Conservation (phyloP, 2,329 filamentous ascomycete species). For the Arthrocladium fulminans region DNA sequence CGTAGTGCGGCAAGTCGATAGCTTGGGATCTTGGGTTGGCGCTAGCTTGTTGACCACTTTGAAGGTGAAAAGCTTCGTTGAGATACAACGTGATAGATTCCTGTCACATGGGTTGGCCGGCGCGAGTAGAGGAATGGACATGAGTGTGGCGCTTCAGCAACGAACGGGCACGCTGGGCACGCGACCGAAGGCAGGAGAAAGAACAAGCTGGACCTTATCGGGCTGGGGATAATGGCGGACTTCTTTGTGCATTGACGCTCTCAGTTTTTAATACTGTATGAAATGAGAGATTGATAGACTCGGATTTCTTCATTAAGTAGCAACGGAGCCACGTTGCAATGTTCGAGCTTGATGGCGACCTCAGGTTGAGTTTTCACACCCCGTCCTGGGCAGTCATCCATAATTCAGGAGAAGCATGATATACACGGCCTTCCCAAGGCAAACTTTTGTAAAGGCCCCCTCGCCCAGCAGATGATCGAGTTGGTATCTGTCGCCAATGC, state of each 20-base stretch:
- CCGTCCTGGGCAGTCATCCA: slow-evolving; percentile 8
- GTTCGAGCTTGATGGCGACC: slow-evolving; percentile 23
- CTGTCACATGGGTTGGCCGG: slow-evolving; percentile 41
- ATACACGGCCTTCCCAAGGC: neutral
- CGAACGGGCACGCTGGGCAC: slow-evolving; percentile 27
- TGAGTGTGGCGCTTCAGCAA: slow-evolving; percentile 31
- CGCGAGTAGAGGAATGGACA: slow-evolving; percentile 36
- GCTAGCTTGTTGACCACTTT: slow-evolving; percentile 53
- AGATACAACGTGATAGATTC: slow-evolving; percentile 57
- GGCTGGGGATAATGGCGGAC: slow-evolving; percentile 33
- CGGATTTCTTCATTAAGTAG: slow-evolving; percentile 16
- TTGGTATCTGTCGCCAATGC: slow-evolving; percentile 5
- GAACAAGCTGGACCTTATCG: slow-evolving; percentile 42
- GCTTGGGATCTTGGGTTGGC: slow-evolving; percentile 56
- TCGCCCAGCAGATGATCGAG: slow-evolving; percentile 6
- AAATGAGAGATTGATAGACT: slow-evolving; percentile 14
- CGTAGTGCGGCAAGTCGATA: slow-evolving; percentile 47
- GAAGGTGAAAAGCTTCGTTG: slow-evolving; percentile 52
- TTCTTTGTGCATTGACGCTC: slow-evolving; percentile 4
- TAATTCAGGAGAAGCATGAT: neutral
- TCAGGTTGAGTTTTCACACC: slow-evolving; percentile 17
- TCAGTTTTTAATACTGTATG: slow-evolving; percentile 1
- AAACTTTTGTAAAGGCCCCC: slow-evolving; percentile 7
- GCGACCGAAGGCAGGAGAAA: slow-evolving; percentile 30
- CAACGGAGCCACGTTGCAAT: slow-evolving; percentile 14